Base-by-base conservation (phyloP, 1,284 basidiomycete genomes). In the Fereydounia khargensis region DNA sequence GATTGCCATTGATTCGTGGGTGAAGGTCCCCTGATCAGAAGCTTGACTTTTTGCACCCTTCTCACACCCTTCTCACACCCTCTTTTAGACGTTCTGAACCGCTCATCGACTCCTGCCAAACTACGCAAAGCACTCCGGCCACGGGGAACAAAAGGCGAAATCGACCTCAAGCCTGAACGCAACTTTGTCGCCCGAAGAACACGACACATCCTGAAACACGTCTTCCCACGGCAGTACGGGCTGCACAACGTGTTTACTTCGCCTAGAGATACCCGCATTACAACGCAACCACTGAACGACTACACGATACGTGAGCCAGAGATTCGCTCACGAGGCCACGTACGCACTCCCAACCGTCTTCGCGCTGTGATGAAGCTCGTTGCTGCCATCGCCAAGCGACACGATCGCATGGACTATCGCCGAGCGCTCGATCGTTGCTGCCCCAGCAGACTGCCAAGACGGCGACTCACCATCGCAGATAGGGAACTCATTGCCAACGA, bases 171-270 rank as follows among this genome's bases (percentile, higher is more conserved):
- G 34, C 9, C 34, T 48, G n/a, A 38, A 51, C n/a, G 51, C 46
- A 34, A 19, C 10, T 40, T 61, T 43, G 40, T 49, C 67, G 48
- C 56, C 49, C 16, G 40, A 30, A 39, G 50, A 44, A 81, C 82
- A 1, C 81, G 86, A 18, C 85, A 85, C 62, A 74, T 89, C 2
- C 80, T 85, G 18, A 91, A 89, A 77, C 88, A 91, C 69, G 78
- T 94, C 0, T 92, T 92, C 64, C 85, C 89, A 6, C 80, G 84
- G 22, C 87, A 90, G 59, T 89, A 86, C 61, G 81, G 81, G 0
- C 75, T 92, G 1, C 74, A 80, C 10, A 87, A 80, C 55, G 80
- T 84, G 3, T 90, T 83, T 49, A 71, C 67, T 30, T 63, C 37
- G 35, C 39, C 24, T 8, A 51, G 41, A n/a, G 67, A 67, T 46